Evolutionary conservation across 371 early-diverging fungal genomes (phyloP), one percentile per base, ranked within the genome.

Genomic region (Rhizopus delemar): DNA sequence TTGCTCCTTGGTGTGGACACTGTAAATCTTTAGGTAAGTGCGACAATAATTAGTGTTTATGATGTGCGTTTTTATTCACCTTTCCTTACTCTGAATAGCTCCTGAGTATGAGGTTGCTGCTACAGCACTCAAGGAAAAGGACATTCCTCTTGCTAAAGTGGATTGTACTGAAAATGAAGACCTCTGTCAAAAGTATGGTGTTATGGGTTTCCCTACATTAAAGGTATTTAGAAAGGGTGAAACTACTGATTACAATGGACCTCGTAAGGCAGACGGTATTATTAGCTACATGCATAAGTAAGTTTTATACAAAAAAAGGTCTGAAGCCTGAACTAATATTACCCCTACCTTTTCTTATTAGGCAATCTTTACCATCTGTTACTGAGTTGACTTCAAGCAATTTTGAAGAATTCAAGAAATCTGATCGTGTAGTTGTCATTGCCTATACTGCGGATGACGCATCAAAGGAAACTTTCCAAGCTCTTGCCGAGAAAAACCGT

Each of bases 1-100:
- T 86, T 74, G 96, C 95, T 4, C 95, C 93, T 58, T 92, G 96
- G 96, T 95, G 96, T 77, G 93, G 92, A 50, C 93, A 96, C 85
- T 97, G 96, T 82, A 90, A 96, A 78, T 82, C 84, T 43, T 81
- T 92, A 57, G 84, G 84, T 84, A 78, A 56, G 72, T 56, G 41
- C 41, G 32, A 36, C 6, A 36, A 22, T 22, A 22, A 22, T 22
- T 22, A 2, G 22, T 22, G 22, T 22, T 22, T 22, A 2, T 22
- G 22, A 22, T 22, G 2, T 22, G 2, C 22, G 2, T 22, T 22
- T 22, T 22, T 22, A 22, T 22, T 22, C 22, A 22, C 22, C 22
- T 22, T 22, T 22, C 22, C 22, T 22, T 22, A 22, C 22, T 22
- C 22, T 22, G 22, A 22, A 34, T 62, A 82, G 95, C 94, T 39